phyloP scores from a whole-genome alignment of 2,329 filamentous ascomycete species.

The Venturia carpophila region DNA sequence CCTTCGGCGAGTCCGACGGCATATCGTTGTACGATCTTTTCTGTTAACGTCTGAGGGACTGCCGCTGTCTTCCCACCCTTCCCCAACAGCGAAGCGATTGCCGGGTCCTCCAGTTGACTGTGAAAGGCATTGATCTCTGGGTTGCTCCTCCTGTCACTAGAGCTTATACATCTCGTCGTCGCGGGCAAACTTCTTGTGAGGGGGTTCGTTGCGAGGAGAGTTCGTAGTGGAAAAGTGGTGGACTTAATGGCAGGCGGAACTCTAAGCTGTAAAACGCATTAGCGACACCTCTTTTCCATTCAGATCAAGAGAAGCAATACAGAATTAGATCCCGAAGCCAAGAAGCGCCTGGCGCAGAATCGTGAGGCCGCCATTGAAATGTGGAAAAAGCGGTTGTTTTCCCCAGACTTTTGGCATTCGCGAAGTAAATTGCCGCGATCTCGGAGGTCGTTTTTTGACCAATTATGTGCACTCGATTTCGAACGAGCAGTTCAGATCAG shows the following conservation, averaged over 20 bases:
- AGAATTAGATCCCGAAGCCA: background rate
- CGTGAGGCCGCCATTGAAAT: conserved; percentile 12
- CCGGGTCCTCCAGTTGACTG: conserved; percentile 52
- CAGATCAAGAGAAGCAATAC: background rate
- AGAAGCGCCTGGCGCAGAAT: background rate
- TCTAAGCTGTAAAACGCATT: background rate
- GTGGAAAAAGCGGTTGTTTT: background rate
- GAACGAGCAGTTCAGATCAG: background rate
- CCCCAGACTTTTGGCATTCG: background rate
- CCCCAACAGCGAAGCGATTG: conserved; percentile 64
- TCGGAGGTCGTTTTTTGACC: background rate
- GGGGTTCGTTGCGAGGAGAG: background rate
- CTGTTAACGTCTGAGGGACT: conserved; percentile 70
- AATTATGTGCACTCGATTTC: background rate
- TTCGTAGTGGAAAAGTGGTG: background rate
- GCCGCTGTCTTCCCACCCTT: conserved; percentile 40
- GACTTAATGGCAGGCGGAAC: background rate
- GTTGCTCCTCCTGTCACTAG: background rate
- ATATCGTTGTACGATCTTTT: conserved; percentile 85
- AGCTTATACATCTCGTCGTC: background rate
- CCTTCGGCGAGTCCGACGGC: conserved; percentile 65
- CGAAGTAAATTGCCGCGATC: background rate
- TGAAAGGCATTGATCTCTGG: conserved; percentile 43
- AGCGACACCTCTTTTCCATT: background rate
- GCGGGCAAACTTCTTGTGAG: background rate